phyloP scores from a whole-genome alignment of 495 filamentous ascomycete genomes.

The Tuber borchii region DNA sequence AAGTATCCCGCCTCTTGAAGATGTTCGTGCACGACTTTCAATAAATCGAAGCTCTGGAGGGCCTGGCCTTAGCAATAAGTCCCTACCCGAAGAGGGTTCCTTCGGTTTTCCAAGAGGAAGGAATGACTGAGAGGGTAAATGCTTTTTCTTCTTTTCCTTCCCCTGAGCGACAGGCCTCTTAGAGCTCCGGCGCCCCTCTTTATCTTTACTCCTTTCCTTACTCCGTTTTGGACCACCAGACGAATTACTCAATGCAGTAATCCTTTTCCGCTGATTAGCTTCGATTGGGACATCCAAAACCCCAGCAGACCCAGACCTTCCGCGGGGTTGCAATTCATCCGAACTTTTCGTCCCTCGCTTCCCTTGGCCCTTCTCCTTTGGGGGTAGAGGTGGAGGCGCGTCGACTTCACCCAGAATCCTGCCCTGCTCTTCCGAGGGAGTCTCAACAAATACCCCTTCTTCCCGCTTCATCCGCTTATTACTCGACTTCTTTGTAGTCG shows the following conservation, averaged over 20 bases:
- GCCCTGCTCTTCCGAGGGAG: slow-evolving; percentile 14
- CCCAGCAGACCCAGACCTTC: slow-evolving; percentile 3
- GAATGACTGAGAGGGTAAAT: slow-evolving; percentile 11
- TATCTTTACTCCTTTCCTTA: slow-evolving; percentile 5
- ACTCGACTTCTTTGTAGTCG: slow-evolving; percentile 38
- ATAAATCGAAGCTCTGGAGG: neutral
- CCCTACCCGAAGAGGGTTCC: neutral
- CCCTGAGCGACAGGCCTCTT: slow-evolving; percentile 3
- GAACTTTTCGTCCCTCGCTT: neutral
- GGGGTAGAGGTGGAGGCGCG: neutral
- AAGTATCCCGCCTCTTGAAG: slow-evolving; percentile 24
- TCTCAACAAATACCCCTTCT: slow-evolving; percentile 18
- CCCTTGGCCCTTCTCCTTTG: neutral
- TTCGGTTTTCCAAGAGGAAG: slow-evolving; percentile 8
- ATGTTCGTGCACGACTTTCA: neutral
- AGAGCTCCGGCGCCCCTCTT: slow-evolving; percentile 9
- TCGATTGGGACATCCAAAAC: slow-evolving; percentile 1
- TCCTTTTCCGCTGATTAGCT: slow-evolving; percentile 26
- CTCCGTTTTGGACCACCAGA: neutral
- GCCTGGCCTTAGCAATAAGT: neutral
- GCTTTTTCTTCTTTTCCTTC: slow-evolving; percentile 21
- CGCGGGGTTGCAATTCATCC: neutral
- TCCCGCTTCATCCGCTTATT: slow-evolving; percentile 29
- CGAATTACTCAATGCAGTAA: slow-evolving; percentile 4
- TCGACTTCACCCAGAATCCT: slow-evolving; percentile 25